These are phyloP conservation scores for Trichoderma pleuroti DNA, from an alignment of 2,329 filamentous ascomycete species.

Conservation along the genomic window DNA sequence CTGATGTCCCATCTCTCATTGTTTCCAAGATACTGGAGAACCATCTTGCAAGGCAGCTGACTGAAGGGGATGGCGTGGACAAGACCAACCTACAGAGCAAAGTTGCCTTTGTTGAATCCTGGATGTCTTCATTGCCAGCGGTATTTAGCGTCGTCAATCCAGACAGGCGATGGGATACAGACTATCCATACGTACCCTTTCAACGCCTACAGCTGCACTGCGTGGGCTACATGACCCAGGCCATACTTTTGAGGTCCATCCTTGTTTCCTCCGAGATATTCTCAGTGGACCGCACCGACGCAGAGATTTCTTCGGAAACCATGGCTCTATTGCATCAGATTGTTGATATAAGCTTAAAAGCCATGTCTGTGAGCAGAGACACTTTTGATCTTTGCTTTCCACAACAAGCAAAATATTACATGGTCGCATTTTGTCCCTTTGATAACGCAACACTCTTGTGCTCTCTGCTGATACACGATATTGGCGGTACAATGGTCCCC, in stretches of 20 bases:
- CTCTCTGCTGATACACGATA: background rate
- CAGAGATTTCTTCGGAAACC: background rate
- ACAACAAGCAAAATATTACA: constrained; percentile 4
- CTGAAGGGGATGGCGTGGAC: background rate
- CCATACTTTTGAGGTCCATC: background rate
- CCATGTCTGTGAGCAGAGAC: constrained; percentile 12
- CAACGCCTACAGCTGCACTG: constrained; percentile 6
- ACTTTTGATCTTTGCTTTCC: constrained; percentile 11
- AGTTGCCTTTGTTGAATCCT: background rate
- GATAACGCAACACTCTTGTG: constrained; percentile 8
- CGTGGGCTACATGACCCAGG: constrained; percentile 1
- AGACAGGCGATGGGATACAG: background rate
- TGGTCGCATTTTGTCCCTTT: constrained; percentile 6
- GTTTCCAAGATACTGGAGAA: background rate
- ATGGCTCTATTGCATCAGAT: background rate
- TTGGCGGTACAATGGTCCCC: background rate
- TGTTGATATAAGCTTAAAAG: background rate
- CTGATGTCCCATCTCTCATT: background rate
- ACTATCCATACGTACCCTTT: background rate
- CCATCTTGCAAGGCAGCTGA: constrained; percentile 5
- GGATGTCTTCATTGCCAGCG: constrained; percentile 6
- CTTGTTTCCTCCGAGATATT: background rate
- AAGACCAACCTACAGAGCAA: background rate
- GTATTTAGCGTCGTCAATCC: background rate
- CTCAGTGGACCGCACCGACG: background rate